Conservation (phyloP, 2,329 filamentous ascomycete genomes). For the Immersiporthe knoxdaviesiana region DNA sequence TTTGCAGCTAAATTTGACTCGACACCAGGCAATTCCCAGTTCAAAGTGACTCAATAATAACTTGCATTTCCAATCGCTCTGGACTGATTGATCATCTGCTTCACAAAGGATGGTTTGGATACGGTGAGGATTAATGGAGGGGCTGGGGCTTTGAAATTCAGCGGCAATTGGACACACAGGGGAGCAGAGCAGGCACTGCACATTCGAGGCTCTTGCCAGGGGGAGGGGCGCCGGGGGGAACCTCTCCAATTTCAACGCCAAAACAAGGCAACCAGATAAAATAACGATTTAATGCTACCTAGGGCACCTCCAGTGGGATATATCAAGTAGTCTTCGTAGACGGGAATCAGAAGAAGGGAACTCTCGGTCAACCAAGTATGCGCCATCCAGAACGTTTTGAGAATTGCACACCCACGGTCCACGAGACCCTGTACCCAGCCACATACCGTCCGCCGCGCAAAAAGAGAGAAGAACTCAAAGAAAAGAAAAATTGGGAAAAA, state of each 20-base stretch:
- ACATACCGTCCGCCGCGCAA: not conserved
- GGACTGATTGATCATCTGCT: not conserved
- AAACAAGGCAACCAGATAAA: slow-evolving; percentile 6
- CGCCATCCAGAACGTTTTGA: slow-evolving; percentile 23
- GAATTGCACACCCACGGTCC: slow-evolving; percentile 12
- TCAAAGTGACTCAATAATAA: not conserved
- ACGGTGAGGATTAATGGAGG: not conserved
- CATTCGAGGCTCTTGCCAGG: not conserved
- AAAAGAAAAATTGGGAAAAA: not conserved
- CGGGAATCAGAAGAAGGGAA: slow-evolving; percentile 17
- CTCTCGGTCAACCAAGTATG: slow-evolving; percentile 19
- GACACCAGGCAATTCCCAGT: not conserved
- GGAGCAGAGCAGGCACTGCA: not conserved
- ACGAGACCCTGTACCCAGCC: slow-evolving; percentile 9
- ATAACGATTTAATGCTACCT: slow-evolving; percentile 30
- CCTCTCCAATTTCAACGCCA: not conserved
- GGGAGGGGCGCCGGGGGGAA: not conserved
- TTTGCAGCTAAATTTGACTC: not conserved
- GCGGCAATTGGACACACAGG: not conserved
- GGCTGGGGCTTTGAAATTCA: not conserved
- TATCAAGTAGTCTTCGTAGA: slow-evolving; percentile 17
- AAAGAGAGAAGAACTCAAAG: slow-evolving; percentile 4
- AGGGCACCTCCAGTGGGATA: slow-evolving; percentile 25
- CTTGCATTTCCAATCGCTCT: slow-evolving; percentile 1
- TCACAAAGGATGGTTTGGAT: not conserved